Evolutionary conservation across 441 rosid genomes (phyloP).

Genomic region (Sinapis alba): DNA sequence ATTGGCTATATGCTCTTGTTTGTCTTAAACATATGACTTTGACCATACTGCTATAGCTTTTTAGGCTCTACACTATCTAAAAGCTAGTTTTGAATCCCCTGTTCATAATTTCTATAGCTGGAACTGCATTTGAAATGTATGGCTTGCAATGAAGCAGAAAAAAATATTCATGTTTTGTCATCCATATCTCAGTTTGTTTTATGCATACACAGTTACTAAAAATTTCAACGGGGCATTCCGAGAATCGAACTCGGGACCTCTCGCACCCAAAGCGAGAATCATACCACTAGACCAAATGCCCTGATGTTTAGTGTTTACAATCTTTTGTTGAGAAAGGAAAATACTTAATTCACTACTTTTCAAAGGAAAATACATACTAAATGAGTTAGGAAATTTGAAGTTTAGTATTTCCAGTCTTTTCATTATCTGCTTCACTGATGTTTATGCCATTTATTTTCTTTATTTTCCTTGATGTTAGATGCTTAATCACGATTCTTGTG

Average conservation of each 20-base stretch:
- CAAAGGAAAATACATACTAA: background rate
- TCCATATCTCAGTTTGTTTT: background rate
- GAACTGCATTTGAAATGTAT: background rate
- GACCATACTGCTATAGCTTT: background rate
- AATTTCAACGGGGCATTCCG: constrained; percentile 47
- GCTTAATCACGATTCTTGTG: background rate
- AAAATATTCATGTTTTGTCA: background rate
- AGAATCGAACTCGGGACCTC: constrained; percentile 97
- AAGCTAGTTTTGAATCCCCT: background rate
- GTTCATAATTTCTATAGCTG: background rate
- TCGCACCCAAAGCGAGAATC: constrained; percentile 98
- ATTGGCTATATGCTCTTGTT: background rate
- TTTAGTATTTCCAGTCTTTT: background rate
- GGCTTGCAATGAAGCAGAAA: background rate
- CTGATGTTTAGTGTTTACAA: background rate
- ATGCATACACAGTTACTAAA: background rate
- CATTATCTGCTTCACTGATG: background rate
- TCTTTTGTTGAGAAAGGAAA: background rate
- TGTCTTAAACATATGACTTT: background rate
- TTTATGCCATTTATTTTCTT: background rate
- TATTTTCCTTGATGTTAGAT: background rate
- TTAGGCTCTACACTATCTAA: background rate
- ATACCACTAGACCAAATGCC: constrained; percentile 84
- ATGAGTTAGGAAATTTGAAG: background rate
- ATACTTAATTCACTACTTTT: background rate